Conservation (phyloP, 2,329 filamentous ascomycete species). For the Dichotomopilus funicola region DNA sequence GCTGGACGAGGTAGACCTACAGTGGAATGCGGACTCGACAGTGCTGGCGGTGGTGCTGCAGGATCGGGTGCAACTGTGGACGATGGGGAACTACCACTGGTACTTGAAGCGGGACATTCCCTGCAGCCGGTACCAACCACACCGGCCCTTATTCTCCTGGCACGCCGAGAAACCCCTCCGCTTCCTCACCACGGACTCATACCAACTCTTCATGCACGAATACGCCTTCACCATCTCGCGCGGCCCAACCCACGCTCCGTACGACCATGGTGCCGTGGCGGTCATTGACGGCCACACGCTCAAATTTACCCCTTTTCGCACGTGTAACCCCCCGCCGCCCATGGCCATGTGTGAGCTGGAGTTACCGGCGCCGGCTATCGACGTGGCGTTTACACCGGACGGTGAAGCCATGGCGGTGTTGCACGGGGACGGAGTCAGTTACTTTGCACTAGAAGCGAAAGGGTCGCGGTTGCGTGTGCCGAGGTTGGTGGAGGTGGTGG, state of each 20-base stretch:
- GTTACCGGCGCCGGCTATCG: slow-evolving; percentile 56
- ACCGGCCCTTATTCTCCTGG: slow-evolving; percentile 52
- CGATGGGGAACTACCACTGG: slow-evolving; percentile 95
- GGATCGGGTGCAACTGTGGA: slow-evolving; percentile 85
- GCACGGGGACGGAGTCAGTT: slow-evolving; percentile 56
- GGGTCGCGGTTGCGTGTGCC: slow-evolving; percentile 45
- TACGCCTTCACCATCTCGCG: slow-evolving; percentile 61
- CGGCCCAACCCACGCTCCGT: slow-evolving; percentile 62
- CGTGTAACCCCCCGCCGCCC: slow-evolving; percentile 82
- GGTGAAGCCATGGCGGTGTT: slow-evolving; percentile 65
- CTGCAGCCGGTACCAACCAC: slow-evolving; percentile 29
- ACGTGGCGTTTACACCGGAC: slow-evolving; percentile 65
- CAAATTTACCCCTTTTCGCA: slow-evolving; percentile 78
- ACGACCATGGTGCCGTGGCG: slow-evolving; percentile 72
- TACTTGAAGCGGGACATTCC: slow-evolving; percentile 88
- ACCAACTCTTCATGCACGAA: slow-evolving; percentile 53
- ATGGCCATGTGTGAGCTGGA: slow-evolving; percentile 77
- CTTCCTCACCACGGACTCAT: slow-evolving; percentile 28
- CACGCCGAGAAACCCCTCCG: slow-evolving; percentile 76
- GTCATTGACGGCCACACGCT: slow-evolving; percentile 76
- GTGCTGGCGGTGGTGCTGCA: slow-evolving; percentile 75
- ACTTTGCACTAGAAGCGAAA: slow-evolving; percentile 64
- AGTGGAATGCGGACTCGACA: slow-evolving; percentile 89
- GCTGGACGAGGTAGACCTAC: slow-evolving; percentile 41
- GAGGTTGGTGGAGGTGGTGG: slow-evolving; percentile 27